These are phyloP conservation scores for Plasmodium gaboni DNA, from an alignment of 169 alveolate genomes.

Conservation along the genomic window DNA sequence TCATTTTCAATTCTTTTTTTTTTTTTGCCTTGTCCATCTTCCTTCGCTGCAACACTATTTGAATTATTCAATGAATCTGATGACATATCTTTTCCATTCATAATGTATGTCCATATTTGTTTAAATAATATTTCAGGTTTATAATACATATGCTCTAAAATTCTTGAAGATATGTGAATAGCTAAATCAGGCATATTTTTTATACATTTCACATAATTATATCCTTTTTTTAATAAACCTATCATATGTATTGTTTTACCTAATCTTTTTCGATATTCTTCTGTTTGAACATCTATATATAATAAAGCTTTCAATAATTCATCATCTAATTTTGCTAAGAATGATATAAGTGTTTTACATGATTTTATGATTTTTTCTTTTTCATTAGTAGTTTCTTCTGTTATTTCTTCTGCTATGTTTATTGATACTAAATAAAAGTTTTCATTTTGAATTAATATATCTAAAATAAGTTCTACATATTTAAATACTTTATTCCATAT, in stretches of 20 bases:
- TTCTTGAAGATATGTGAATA: conserved; percentile 75
- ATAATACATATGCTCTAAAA: conserved; percentile 89
- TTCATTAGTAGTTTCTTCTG: conserved; percentile 60
- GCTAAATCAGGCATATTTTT: conserved; percentile 82
- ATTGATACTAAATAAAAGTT: conserved; percentile 80
- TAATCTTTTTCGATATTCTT: conserved; percentile 86
- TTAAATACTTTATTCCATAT: conserved; percentile 89
- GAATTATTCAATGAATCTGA: neutral
- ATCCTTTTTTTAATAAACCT: conserved; percentile 80
- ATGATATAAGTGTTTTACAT: conserved; percentile 86
- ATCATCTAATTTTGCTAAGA: conserved; percentile 88
- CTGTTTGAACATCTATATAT: conserved; percentile 90
- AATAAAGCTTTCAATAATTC: conserved; percentile 89
- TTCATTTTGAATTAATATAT: conserved; percentile 82
- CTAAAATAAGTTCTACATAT: conserved; percentile 84
- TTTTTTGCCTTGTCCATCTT: neutral
- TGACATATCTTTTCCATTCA: conserved; percentile 7
- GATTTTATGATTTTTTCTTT: conserved; percentile 73
- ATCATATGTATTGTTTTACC: conserved; percentile 85
- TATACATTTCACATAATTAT: conserved; percentile 78
- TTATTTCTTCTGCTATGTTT: conserved; percentile 69
- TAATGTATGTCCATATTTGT: conserved; percentile 67
- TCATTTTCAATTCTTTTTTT: neutral
- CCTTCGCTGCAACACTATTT: neutral
- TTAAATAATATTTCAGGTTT: conserved; percentile 80